Percentiles rank a stretch among this genome's conserved stretches.
phyloP scores from a whole-genome alignment of 2,329 filamentous ascomycete species.

The Colletotrichum coccodes region DNA sequence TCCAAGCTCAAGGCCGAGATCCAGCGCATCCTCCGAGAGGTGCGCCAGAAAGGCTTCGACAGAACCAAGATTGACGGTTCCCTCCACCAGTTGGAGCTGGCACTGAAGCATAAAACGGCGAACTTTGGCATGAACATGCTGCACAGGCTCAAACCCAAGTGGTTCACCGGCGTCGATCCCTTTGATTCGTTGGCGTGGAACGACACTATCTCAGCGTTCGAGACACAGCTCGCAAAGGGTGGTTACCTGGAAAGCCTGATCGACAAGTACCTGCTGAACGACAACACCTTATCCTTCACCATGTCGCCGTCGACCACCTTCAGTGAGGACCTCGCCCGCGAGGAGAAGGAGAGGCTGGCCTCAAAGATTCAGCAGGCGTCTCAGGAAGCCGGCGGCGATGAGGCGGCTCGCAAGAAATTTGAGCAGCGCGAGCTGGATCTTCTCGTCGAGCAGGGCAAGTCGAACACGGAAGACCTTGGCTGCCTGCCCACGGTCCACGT shows the following conservation, averaged over 20 bases:
- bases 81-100: conserved; percentile 92
- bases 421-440: conserved; percentile 83
- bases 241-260: conserved; percentile 86
- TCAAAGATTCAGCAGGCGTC: conserved; percentile 78
- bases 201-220: conserved; percentile 85
- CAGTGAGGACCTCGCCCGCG: conserved; percentile 76
- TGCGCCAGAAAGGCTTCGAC: conserved; percentile 82
- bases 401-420: conserved; percentile 77
- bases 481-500: conserved; percentile 90
- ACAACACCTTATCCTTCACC: conserved; percentile 89
- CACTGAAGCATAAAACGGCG: conserved; percentile 94
- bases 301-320: conserved; percentile 89
- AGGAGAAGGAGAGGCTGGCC: conserved; percentile 81
- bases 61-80: conserved; percentile 92
- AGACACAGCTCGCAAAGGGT: conserved; percentile 77
- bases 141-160: conserved; percentile 87
- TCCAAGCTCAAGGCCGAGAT: conserved; percentile 80
- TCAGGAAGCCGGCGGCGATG: conserved; percentile 74
- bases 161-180: conserved; percentile 96
- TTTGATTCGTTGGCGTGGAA: conserved; percentile 94
- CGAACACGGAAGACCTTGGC: conserved; percentile 84
- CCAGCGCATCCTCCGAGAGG: conserved; percentile 76
- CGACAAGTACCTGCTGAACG: conserved; percentile 90
- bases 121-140: conserved; percentile 93
- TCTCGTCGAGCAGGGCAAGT: conserved; percentile 83